phyloP scores from a whole-genome alignment of 768 basidiomycete species.

The Chalciporus sphaerocephalus region DNA sequence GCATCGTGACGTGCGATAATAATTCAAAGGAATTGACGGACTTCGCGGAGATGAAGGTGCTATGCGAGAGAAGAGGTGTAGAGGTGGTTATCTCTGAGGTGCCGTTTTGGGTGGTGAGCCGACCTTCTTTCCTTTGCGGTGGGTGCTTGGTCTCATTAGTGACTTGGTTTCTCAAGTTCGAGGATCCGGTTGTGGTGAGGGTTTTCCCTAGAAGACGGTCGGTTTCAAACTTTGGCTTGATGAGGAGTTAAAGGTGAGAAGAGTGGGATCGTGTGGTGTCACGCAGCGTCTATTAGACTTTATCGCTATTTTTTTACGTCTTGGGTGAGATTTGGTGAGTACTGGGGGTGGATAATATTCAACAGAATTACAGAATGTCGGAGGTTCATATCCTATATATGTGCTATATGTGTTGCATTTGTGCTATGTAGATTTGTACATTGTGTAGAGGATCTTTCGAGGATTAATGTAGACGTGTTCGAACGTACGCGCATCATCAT shows the following conservation, averaged over 20 bases:
- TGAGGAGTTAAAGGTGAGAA: slow-evolving; percentile 17
- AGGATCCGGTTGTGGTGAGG: slow-evolving; percentile 33
- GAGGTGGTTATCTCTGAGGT: slow-evolving; percentile 25
- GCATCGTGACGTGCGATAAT: slow-evolving; percentile 35
- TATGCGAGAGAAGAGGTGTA: slow-evolving; percentile 30
- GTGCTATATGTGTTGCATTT: too few relatives aligned
- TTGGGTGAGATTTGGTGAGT: too few relatives aligned
- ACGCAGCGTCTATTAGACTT: too few relatives aligned
- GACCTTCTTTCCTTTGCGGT: too few relatives aligned
- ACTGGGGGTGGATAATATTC: too few relatives aligned
- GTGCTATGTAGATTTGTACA: too few relatives aligned
- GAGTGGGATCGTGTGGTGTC: slow-evolving; percentile 1
- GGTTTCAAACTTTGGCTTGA: slow-evolving; percentile 35
- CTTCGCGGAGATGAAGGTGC: slow-evolving; percentile 22
- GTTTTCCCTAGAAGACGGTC: slow-evolving; percentile 36
- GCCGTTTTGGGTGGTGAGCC: slow-evolving; percentile 37
- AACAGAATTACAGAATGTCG: too few relatives aligned
- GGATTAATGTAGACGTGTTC: too few relatives aligned
- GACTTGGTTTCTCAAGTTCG: slow-evolving; percentile 23
- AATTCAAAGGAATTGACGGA: slow-evolving; percentile 16
- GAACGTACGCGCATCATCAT: too few relatives aligned
- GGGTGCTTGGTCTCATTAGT: not conserved
- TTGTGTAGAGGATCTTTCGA: too few relatives aligned
- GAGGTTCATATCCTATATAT: too few relatives aligned
- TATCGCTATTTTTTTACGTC: too few relatives aligned